Percentiles rank a stretch among this genome's conserved stretches.
These are phyloP conservation scores for Hypocreales sp. DNA, from an alignment of 2,329 filamentous ascomycete species.

Conservation along the genomic window DNA sequence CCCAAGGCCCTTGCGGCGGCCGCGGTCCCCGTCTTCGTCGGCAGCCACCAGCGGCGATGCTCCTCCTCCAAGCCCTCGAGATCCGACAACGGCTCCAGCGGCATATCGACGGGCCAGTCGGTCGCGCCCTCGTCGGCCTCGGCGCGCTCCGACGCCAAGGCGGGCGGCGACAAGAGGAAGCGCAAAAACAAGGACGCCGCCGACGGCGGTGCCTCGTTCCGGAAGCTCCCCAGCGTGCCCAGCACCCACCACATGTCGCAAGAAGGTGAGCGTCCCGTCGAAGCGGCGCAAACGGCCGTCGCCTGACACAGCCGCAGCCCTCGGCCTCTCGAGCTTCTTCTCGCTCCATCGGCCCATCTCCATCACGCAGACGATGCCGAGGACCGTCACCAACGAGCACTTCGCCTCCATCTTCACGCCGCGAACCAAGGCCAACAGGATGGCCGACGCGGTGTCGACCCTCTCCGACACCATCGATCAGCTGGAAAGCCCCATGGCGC, in stretches of 20 bases:
- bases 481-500: conserved; percentile 41
- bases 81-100: conserved; percentile 39
- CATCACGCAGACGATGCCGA: conserved; percentile 67
- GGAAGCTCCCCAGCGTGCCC: conserved; percentile 56
- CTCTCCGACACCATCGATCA: conserved; percentile 43
- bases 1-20: conserved; percentile 23
- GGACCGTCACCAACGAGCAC: conserved; percentile 51
- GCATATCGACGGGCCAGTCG: conserved; percentile 30
- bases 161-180: conserved; percentile 36
- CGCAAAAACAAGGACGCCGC: conserved; percentile 39
- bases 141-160: conserved; percentile 23
- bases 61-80: conserved; percentile 49
- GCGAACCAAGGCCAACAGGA: conserved; percentile 32
- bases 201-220: conserved; percentile 27
- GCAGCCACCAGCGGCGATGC: conserved; percentile 35
- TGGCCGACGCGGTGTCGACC: conserved; percentile 51
- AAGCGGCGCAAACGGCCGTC: no score
- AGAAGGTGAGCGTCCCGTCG: conserved; percentile 40
- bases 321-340: conserved; percentile 86
- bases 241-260: conserved; percentile 58
- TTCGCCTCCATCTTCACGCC: conserved; percentile 74
- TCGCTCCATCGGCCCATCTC: conserved; percentile 91
- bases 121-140: conserved; percentile 31
- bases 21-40: conserved; percentile 19
- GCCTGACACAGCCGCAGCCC: no score